Conservation (phyloP, 352 stramenopile genomes). For the Phytophthora colocasiae region DNA sequence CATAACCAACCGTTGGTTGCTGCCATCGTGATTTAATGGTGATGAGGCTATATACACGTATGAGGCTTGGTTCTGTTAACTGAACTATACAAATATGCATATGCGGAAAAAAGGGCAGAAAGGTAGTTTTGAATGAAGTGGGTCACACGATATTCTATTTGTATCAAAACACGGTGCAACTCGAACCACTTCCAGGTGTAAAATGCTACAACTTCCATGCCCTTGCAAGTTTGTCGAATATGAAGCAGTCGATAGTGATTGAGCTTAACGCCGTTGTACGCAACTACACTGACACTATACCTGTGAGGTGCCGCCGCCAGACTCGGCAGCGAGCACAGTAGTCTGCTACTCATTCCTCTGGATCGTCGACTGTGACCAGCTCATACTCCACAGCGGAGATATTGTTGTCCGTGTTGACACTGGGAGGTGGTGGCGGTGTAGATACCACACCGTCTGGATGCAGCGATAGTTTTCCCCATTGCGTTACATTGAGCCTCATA, state of each 20-base stretch:
- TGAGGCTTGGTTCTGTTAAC: no score
- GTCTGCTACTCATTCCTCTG: conserved; percentile 44
- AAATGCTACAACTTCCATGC: neutral
- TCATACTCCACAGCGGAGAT: conserved; percentile 88
- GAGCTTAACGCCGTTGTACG: conserved; percentile 32
- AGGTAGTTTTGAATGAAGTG: conserved; percentile 9
- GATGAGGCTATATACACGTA: conserved; percentile 4
- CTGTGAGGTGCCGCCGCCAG: conserved; percentile 15
- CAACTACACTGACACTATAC: conserved; percentile 38
- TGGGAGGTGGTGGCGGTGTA: conserved; percentile 61
- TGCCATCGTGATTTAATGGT: neutral
- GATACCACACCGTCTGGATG: conserved; percentile 81
- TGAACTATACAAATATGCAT: conserved; percentile 14
- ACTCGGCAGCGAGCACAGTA: conserved; percentile 11
- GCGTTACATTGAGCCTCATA: conserved; percentile 85
- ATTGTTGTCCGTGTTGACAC: conserved; percentile 69
- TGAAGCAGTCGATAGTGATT: conserved; percentile 17
- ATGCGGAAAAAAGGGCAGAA: conserved; percentile 22
- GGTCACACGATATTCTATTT: conserved; percentile 7
- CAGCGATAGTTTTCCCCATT: conserved; percentile 80
- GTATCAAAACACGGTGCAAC: conserved; percentile 22
- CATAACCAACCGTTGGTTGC: conserved; percentile 31
- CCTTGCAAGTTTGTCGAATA: conserved; percentile 4
- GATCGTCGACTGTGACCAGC: conserved; percentile 78
- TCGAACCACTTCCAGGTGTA: conserved; percentile 6